Base-by-base conservation (phyloP, 2,329 filamentous ascomycete species). In the Fusarium fracticaudum region DNA sequence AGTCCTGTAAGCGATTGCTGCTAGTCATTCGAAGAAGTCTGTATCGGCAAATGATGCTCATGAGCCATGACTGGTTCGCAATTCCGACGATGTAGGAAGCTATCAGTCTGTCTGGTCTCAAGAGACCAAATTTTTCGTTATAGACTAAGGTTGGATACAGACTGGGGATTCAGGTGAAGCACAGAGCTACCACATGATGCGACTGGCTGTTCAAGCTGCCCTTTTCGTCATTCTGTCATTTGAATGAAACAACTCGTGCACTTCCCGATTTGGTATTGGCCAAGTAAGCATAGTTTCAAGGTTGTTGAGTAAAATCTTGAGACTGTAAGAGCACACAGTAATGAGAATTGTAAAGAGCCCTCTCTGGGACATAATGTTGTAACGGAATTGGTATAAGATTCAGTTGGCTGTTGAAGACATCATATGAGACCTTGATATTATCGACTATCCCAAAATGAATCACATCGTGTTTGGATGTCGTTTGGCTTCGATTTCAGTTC, bases 141-240 rank as follows among this genome's bases (percentile, higher is more conserved):
- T 22, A 35, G 22, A n/a, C 31, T 10, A 24, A 60, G 58, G 22
- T 31, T 22, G 53, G 26, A 38, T 53, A 15, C 20, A 63, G 44
- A 60, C 73, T 58, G 65, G 69, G 76, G 59, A 64, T 77, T 75
- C 71, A 77, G 76, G 76, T 77, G 73, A 71, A 66, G 22, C 29
- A 67, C 59, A 55, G 37, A 24, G 45, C 29, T 24, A 24, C 17
- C 26, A 40, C 20, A 18, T 63, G 67, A 60, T 60, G 48, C 48
- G 48, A 66, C 58, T 71, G 57, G 60, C 43, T 47, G 20, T 12
- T 58, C 22, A 43, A 47, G n/a, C 48, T 38, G 22, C 53, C 29
- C 38, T 33, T 50, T 40, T 64, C 54, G 47, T 22, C 31, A 14
- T 50, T 31, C 17, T 38, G 5, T 18, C 20, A 18, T 48, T 37